Evolutionary conservation across 1,284 basidiomycete species (phyloP).

Genomic region (Afroboletus lepidellus): DNA sequence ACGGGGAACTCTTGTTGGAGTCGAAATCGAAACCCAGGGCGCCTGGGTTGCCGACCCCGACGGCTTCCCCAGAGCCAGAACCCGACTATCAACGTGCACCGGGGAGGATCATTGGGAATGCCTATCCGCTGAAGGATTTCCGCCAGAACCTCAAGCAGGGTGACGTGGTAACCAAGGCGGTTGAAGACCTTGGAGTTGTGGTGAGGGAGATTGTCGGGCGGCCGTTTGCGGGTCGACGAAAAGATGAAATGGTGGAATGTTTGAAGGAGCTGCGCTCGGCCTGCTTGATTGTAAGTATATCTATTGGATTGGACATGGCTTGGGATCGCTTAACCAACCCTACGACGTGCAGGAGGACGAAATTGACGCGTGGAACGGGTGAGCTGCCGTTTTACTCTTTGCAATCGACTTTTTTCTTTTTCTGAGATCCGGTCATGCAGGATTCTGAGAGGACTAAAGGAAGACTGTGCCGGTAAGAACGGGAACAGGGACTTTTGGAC

Average conservation of each 20-base stretch:
- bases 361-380: slow-evolving; percentile 76
- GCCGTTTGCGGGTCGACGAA: slow-evolving; percentile 68
- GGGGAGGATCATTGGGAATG: slow-evolving; percentile 70
- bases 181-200: slow-evolving; percentile 72
- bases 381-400: slow-evolving; percentile 29
- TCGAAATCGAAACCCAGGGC: slow-evolving; percentile 17
- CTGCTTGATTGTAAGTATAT: slow-evolving; percentile 53
- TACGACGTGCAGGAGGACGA: slow-evolving; percentile 62
- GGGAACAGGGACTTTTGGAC: slow-evolving; percentile 69
- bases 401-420: background rate
- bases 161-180: slow-evolving; percentile 79
- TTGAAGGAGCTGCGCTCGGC: slow-evolving; percentile 64
- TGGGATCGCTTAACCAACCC: background rate
- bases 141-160: slow-evolving; percentile 63
- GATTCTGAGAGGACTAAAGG: slow-evolving; percentile 57
- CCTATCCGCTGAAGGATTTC: slow-evolving; percentile 77
- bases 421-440: slow-evolving; percentile 34
- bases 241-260: slow-evolving; percentile 71
- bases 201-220: slow-evolving; percentile 67
- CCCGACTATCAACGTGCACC: slow-evolving; percentile 43
- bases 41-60: slow-evolving; percentile 45
- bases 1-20: slow-evolving; percentile 34
- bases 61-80: slow-evolving; percentile 45
- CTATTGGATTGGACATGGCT: background rate
- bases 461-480: slow-evolving; percentile 48